Evolutionary conservation across 1,139 yeast genomes (phyloP).

Genomic region (Pichiaceae sp.): DNA sequence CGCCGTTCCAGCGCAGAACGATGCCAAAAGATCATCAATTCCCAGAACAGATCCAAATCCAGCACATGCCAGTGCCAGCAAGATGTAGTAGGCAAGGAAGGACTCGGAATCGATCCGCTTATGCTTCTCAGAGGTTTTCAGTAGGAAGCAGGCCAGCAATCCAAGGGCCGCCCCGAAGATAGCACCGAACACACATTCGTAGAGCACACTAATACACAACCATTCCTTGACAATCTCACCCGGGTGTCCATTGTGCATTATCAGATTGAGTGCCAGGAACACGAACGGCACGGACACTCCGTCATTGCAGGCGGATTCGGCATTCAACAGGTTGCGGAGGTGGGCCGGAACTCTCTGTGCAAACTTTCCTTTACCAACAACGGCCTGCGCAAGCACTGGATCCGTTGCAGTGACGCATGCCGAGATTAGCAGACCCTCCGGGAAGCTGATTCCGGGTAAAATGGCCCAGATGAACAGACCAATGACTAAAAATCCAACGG

Average conservation of each 20-base stretch:
- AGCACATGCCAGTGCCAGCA: constrained; percentile 79
- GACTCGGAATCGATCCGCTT: constrained; percentile 88
- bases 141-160: constrained; percentile 61
- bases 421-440: constrained; percentile 70
- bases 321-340: constrained; percentile 77
- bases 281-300: constrained; percentile 98
- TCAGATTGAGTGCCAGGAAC: constrained; percentile 61
- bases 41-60: constrained; percentile 93
- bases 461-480: constrained; percentile 81
- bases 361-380: constrained; percentile 94
- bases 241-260: constrained; percentile 57
- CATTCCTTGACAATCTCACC: constrained; percentile 75
- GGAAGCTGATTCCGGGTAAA: constrained; percentile 73
- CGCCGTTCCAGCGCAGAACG: constrained; percentile 94
- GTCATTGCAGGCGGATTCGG: constrained; percentile 96
- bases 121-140: constrained; percentile 68
- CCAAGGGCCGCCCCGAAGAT: constrained; percentile 73
- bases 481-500: constrained; percentile 84
- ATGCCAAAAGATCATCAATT: constrained; percentile 83
- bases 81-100: constrained; percentile 82
- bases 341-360: constrained; percentile 98
- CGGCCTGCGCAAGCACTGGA: constrained; percentile 96
- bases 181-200: constrained; percentile 85
- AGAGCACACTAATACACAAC: constrained; percentile 71
- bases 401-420: constrained; percentile 98